Base-by-base conservation (phyloP, 176 grass and related monocot species). In the Hsuehochloa calcarea region DNA sequence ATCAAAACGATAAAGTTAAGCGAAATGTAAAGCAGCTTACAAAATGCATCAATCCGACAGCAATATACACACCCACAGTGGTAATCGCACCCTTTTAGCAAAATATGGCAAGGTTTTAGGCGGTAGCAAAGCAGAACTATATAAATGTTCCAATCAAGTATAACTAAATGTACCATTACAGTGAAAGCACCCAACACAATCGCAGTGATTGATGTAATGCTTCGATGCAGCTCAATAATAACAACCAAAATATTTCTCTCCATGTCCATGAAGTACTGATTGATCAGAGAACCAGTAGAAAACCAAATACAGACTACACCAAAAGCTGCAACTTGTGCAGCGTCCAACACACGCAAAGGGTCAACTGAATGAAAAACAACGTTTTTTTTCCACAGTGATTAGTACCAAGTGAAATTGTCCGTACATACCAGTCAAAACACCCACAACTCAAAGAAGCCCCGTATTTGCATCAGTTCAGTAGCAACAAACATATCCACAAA, bases 21-120 rank as follows among this genome's bases (percentile, higher is more conserved):
- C n/a, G 10, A 65, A 75, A 84, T 38, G 13, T 20, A 41, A 27
- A 75, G 51, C 29, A 75, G 40, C 59, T 51, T 74, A 55, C 20
- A 81, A 69, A 37, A 27, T 58, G 50, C 34, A 81, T 26, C n/a
- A 70, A 54, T 82, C 50, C 22, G 4, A 46, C 22, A 34, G 40
- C 0, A 29, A 26, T 13, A 65, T 6, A 82, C 50, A 46, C 0
- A 39, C n/a, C 44, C 5, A 12, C 9, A 51, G 26, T 38, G 31
- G 22, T 12, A 84, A 65, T 20, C 3, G 5, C 19, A 73, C 40
- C 81, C 3, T 83, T 41, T 83, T 63, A 83, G 39, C 29, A 74
- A 82, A 15, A 59, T 44, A 82, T 54, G 22, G 12, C 3, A 41
- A 62, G 12, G 44, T 63, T 47, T 16, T 17, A 62, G 39, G 68